Evolutionary conservation across 108 stramenopile genomes (phyloP), one percentile per base, ranked within the genome.

Genomic region (Conticribra guillardii): DNA sequence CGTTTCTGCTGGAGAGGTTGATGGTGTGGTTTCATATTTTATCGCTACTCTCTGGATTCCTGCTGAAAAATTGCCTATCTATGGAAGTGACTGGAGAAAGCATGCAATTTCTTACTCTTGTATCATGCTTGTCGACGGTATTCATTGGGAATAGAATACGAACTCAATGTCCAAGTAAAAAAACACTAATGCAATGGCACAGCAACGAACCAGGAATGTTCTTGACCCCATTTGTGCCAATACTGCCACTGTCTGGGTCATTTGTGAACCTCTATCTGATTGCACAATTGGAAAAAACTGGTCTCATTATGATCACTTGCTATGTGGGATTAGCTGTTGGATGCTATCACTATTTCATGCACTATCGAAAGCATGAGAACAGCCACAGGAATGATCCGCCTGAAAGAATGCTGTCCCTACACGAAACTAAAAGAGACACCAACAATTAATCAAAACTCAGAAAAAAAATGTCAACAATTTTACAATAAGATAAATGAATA

Each of bases 191-290:
- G 14, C 48, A 28, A 3, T 68, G 74, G 44, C 47, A 0, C 26
- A 32, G 44, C 17, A 46, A 72, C 51, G 51, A 66, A 32, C 17
- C 33, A 24, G 50, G 15, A 19, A 70, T 60, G 22, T 95, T 92
- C 67, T 67, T 83, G 29, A 82, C 87, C 4, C 93, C 95, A 0
- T 54, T 81, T n/a, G 84, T 92, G 11, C 88, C 95, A 8, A 62
- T 75, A 31, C 26, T 94, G 28, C 89, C 92, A 27, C 62, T 80
- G 8, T 27, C 82, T 27, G 95, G 87, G 32, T 84, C 92, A 17
- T 89, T 83, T 60, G 54, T 87, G 52, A 96, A 96, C 67, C 89
- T 89, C 87, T 92, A 82, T 67, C 71, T 96, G 11, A 82, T 96
- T 31, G 71, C 85, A 15, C 89, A 93, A 60, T 64, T 96, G 4